A percentile compares a stretch with the other conserved stretches of the same genome.
These are phyloP conservation scores for Incumbomyces lentus DNA, from an alignment of 2,329 filamentous ascomycete genomes.

Conservation along the genomic window DNA sequence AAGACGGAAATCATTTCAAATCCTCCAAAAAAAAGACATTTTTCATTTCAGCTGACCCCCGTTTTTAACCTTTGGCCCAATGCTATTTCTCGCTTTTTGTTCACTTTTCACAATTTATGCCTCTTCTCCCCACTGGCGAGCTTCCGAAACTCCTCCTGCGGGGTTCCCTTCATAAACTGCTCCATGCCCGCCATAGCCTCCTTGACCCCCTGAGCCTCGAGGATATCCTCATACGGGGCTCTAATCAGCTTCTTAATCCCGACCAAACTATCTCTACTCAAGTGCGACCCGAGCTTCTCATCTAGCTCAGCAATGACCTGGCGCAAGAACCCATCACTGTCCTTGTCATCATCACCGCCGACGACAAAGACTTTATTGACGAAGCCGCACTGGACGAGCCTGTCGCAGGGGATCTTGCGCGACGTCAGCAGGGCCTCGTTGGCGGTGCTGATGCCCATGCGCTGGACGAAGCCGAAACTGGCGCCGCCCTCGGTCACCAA, in stretches of 20 bases:
- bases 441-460: constrained; percentile 69
- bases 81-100: too few relatives aligned
- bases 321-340: constrained; percentile 58
- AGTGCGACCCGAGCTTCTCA: constrained; percentile 65
- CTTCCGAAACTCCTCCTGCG: constrained; percentile 80
- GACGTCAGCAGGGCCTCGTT: constrained; percentile 93
- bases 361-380: constrained; percentile 70
- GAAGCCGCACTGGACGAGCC: constrained; percentile 67
- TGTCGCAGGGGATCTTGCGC: constrained; percentile 60
- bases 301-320: constrained; percentile 71
- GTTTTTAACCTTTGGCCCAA: background rate
- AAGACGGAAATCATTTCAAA: background rate
- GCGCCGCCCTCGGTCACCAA: constrained; percentile 83
- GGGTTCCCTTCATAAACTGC: constrained; percentile 66
- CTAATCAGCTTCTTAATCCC: constrained; percentile 78
- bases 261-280: constrained; percentile 67
- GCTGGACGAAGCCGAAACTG: constrained; percentile 64
- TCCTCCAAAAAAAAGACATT: too few relatives aligned
- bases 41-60: background rate
- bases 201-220: constrained; percentile 67
- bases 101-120: constrained; percentile 63
- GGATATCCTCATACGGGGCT: constrained; percentile 56
- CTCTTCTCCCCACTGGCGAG: constrained; percentile 81
- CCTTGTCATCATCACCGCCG: constrained; percentile 43
- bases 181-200: constrained; percentile 83